Evolutionary conservation across 2,329 filamentous ascomycete species (phyloP), one percentile per base, ranked within the genome.

Genomic region (Sphaerostilbella broomeana): DNA sequence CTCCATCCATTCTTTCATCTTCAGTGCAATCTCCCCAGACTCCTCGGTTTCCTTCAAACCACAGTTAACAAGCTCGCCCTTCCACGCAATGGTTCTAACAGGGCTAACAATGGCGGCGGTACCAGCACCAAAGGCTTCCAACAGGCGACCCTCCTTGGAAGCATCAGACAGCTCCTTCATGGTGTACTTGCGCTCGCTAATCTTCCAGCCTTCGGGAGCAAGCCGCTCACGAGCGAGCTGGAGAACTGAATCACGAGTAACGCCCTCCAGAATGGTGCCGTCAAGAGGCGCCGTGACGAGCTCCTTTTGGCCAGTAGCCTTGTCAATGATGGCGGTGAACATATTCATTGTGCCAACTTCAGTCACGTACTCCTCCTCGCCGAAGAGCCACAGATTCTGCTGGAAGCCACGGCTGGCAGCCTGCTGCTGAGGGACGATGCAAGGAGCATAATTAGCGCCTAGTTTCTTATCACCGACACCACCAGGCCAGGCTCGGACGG

Each of bases 311-410:
- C 90, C 92, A 10, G 87, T 92, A 62, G 85, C 74, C 72, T 85
- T 86, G 70, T 94, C 80, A 67, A 79, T 80, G 53, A 97, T 67
- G 28, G 84, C 89, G 21, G 84, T 82, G 57, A 97, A 98, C 61
- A 98, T 80, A 68, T 98, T 98, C 92, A 98, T 98, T 42, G 92
- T 97, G 56, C 92, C 92, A 41, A 95, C 92, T 66, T 98, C 92
- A 32, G 92, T 98, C 43, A 97, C 82, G 57, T 83, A 95, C 62
- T 97, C 87, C 64, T 97, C 87, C 57, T 94, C 82, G 29, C 89
- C 89, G 59, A 97, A 98, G 21, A 98, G 70, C 92, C 92, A 98
- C 38, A 98, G 74, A 66, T 97, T 98, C 71, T 98, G 92, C 68
- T 97, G 90, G 75, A 89, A 95, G 16, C 92, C 92, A 41, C 88